These are phyloP conservation scores for Fraxinus excelsior DNA, from an alignment of 257 asterid species.

Conservation along the genomic window DNA sequence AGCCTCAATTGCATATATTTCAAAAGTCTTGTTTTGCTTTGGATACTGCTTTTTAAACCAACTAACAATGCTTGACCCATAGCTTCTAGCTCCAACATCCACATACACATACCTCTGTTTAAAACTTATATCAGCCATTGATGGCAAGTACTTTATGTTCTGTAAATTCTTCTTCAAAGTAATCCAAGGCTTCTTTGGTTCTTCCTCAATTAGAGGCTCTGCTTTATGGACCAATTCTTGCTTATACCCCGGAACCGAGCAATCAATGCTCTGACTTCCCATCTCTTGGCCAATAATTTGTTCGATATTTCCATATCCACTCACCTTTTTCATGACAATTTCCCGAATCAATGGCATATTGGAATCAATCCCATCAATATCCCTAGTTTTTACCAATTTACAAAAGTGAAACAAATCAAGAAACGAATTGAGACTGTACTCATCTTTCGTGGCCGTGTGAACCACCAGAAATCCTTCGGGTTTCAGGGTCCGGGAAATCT, in stretches of 20 bases:
- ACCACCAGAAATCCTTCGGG: constrained; percentile 55
- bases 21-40: constrained; percentile 41
- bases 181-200: constrained; percentile 41
- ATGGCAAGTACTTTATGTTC: constrained; percentile 43
- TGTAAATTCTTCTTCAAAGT: constrained; percentile 39
- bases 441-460: constrained; percentile 45
- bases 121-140: constrained; percentile 34
- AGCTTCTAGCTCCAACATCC: constrained; percentile 54
- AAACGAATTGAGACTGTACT: constrained; percentile 48
- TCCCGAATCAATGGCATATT: constrained; percentile 38
- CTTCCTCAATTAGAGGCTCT: constrained; percentile 43
- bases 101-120: constrained; percentile 45
- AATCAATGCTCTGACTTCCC: constrained; percentile 13
- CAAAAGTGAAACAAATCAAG: constrained; percentile 53
- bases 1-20: constrained; percentile 56
- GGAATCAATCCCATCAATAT: constrained; percentile 38
- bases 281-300: constrained; percentile 12
- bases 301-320: background rate
- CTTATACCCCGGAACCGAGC: constrained; percentile 21
- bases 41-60: constrained; percentile 62
- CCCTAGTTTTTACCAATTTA: constrained; percentile 44
- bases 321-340: constrained; percentile 39
- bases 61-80: constrained; percentile 52
- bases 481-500: constrained; percentile 43
- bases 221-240: constrained; percentile 29